Percentiles rank a stretch among this genome's conserved stretches.
Evolutionary conservation across 2,329 filamentous ascomycete species (phyloP).

Genomic region (Mycosphaerella sp.): DNA sequence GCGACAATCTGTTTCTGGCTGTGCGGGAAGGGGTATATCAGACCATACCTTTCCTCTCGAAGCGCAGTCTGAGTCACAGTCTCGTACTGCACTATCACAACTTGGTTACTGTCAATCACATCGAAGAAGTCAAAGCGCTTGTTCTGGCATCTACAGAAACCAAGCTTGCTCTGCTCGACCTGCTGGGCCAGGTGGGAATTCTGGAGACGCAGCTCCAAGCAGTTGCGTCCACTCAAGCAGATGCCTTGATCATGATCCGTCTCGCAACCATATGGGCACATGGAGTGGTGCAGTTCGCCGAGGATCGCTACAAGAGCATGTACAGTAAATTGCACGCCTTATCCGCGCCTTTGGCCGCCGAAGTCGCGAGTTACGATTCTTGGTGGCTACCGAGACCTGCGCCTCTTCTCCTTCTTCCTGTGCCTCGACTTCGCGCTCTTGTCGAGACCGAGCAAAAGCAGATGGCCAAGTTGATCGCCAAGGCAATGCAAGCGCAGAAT

Average conservation of each 20-base stretch:
- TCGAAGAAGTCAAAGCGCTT: neutral
- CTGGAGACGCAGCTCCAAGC: slow-evolving; percentile 6
- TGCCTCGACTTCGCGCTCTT: neutral
- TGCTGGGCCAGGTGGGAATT: neutral
- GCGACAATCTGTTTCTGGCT: neutral
- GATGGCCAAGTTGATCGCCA: neutral
- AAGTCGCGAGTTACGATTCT: slow-evolving; percentile 1
- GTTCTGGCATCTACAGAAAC: neutral
- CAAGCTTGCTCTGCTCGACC: neutral
- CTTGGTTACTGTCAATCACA: slow-evolving; percentile 3
- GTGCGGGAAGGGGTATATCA: neutral
- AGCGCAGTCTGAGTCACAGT: slow-evolving; percentile 2
- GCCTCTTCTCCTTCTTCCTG: neutral
- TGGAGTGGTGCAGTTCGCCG: slow-evolving; percentile 1
- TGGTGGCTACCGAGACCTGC: neutral
- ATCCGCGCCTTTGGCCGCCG: neutral
- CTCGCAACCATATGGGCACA: slow-evolving; percentile 4
- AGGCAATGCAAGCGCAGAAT: neutral
- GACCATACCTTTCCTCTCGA: slow-evolving; percentile 1
- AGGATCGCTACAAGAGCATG: slow-evolving; percentile 7
- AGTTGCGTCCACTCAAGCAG: neutral
- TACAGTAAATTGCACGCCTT: neutral
- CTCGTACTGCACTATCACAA: slow-evolving; percentile 4
- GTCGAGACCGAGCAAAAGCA: slow-evolving; percentile 3
- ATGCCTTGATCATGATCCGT: neutral